These are phyloP conservation scores for Phytophthora hybrid DNA, from an alignment of 352 stramenopile genomes.

Conservation along the genomic window DNA sequence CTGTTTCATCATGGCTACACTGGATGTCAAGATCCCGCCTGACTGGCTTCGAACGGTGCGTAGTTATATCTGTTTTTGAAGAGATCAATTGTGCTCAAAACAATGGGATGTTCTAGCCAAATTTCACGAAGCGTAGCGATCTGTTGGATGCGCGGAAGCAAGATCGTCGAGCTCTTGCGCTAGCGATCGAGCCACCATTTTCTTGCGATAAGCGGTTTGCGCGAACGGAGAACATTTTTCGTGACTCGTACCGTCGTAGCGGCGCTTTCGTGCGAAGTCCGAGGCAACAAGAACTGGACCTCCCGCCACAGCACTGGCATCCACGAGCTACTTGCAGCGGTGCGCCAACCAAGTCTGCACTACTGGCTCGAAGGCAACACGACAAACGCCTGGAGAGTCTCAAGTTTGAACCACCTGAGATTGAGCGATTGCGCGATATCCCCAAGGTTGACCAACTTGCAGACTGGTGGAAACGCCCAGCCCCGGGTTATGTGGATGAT, in stretches of 20 bases:
- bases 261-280: slow-evolving; percentile 53
- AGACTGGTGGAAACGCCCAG: slow-evolving; percentile 65
- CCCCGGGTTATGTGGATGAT: slow-evolving; percentile 65
- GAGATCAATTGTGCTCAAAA: neutral
- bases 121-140: slow-evolving; percentile 52
- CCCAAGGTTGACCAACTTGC: slow-evolving; percentile 52
- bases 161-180: slow-evolving; percentile 49
- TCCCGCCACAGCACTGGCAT: slow-evolving; percentile 43
- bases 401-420: slow-evolving; percentile 63
- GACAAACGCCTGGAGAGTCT: slow-evolving; percentile 50
- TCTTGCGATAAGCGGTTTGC: slow-evolving; percentile 54
- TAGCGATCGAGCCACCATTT: slow-evolving; percentile 35
- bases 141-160: slow-evolving; percentile 54
- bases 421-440: slow-evolving; percentile 59
- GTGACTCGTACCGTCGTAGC: slow-evolving; percentile 57
- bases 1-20: slow-evolving; percentile 34
- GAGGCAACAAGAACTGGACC: slow-evolving; percentile 32
- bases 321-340: slow-evolving; percentile 47
- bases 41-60: slow-evolving; percentile 61
- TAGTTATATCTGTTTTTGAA: neutral
- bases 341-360: slow-evolving; percentile 44
- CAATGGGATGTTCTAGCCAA: slow-evolving; percentile 37
- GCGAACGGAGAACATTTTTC: slow-evolving; percentile 56
- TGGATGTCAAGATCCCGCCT: slow-evolving; percentile 56
- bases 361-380: slow-evolving; percentile 43